These are phyloP conservation scores for Galerina marginata DNA, from an alignment of 768 basidiomycete species.

Conservation along the genomic window DNA sequence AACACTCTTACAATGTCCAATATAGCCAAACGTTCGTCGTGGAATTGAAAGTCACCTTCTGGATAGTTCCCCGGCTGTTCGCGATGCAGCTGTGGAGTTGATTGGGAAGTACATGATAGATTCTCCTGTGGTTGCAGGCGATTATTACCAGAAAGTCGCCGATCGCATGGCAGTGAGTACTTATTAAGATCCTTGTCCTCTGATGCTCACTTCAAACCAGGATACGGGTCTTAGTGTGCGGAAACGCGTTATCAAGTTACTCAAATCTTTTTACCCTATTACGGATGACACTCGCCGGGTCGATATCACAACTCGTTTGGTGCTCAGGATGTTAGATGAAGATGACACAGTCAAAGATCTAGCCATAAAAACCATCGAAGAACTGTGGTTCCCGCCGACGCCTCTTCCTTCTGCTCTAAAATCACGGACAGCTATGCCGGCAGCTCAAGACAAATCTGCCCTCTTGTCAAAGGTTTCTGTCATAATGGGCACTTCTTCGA, in stretches of 20 bases:
- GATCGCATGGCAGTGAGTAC: conserved; percentile 85
- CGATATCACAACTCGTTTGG: conserved; percentile 83
- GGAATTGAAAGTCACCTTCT: conserved; percentile 90
- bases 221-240: conserved; percentile 94
- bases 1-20: conserved; percentile 1
- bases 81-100: conserved; percentile 95
- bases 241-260: conserved; percentile 94
- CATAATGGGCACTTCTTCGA: conserved; percentile 84
- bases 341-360: conserved; percentile 96
- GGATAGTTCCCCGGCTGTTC: conserved; percentile 92
- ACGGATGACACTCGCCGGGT: conserved; percentile 65
- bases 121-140: conserved; percentile 82
- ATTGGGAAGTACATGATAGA: conserved; percentile 98
- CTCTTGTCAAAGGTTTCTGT: conserved; percentile 73
- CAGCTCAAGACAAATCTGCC: conserved; percentile 54
- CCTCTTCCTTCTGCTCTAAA: conserved; percentile 43
- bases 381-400: conserved; percentile 78
- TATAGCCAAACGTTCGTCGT: conserved; percentile 75
- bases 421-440: conserved; percentile 32
- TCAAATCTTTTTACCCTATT: conserved; percentile 80
- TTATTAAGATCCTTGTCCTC: neutral
- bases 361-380: conserved; percentile 87
- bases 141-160: conserved; percentile 88
- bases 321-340: conserved; percentile 87
- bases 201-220: conserved; percentile 43